These are phyloP conservation scores for Trapa incisa DNA, from an alignment of 345 rosid genomes.

Conservation along the genomic window DNA sequence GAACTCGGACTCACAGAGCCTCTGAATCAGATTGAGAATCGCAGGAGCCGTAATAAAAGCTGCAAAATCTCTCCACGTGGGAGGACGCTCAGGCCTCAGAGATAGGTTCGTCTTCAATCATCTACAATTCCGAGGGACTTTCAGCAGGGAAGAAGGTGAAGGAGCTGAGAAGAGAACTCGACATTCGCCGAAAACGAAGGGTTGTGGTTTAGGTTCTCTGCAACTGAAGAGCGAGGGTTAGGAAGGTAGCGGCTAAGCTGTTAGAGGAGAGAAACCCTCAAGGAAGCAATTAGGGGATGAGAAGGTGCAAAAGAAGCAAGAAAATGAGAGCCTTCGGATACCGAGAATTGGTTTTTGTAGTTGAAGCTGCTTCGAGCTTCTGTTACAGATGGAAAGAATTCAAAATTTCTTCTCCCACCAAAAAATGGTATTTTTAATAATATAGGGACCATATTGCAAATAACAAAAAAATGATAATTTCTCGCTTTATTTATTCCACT, in stretches of 20 bases:
- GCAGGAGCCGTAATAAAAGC: background rate
- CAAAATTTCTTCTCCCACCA: background rate
- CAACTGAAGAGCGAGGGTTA: conserved; percentile 12
- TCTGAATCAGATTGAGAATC: conserved; percentile 8
- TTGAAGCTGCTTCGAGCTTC: conserved; percentile 4
- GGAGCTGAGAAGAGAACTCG: background rate
- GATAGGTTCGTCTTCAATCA: background rate
- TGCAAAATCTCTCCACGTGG: background rate
- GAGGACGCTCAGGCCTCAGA: background rate
- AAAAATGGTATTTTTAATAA: background rate
- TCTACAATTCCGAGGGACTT: background rate
- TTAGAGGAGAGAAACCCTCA: conserved; percentile 2
- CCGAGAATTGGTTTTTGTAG: background rate
- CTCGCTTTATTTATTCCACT: too few relatives aligned
- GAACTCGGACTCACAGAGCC: background rate
- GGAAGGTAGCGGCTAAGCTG: conserved; percentile 12
- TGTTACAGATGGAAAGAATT: background rate
- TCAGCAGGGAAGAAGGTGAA: background rate
- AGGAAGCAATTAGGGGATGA: background rate
- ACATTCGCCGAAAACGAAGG: conserved; percentile 10
- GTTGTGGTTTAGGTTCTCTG: background rate
- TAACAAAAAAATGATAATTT: background rate
- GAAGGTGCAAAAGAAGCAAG: background rate
- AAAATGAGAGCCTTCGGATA: background rate
- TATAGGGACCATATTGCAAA: background rate